Evolutionary conservation across 2,329 filamentous ascomycete genomes (phyloP).

Genomic region (Diplodia scrobiculata): DNA sequence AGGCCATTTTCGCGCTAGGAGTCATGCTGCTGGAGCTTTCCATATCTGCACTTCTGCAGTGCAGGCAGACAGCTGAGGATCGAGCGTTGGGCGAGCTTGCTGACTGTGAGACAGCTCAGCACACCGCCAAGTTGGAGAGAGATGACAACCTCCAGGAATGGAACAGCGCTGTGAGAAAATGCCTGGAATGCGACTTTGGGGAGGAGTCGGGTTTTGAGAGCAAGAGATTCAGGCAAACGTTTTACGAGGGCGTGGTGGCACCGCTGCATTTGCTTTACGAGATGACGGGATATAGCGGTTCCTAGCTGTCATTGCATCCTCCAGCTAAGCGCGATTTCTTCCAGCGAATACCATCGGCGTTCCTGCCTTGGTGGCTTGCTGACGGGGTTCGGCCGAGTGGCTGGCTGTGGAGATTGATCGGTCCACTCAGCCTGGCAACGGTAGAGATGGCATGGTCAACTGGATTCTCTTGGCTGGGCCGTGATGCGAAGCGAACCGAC

Average conservation of each 20-base stretch:
- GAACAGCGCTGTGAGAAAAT: neutral
- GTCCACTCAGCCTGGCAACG: too few relatives aligned
- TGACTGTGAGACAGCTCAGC: neutral
- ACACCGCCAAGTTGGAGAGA: neutral
- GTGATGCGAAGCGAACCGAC: neutral
- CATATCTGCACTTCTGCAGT: constrained; percentile 4
- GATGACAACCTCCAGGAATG: constrained; percentile 3
- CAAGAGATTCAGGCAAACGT: neutral
- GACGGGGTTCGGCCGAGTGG: constrained; percentile 5
- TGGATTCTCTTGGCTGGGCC: neutral
- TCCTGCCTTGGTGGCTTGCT: constrained; percentile 12
- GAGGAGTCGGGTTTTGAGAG: constrained; percentile 7
- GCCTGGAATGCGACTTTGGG: constrained; percentile 3
- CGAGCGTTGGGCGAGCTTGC: neutral
- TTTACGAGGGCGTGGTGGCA: constrained; percentile 3
- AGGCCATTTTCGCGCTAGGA: constrained; percentile 8
- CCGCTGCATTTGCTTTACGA: constrained; percentile 13
- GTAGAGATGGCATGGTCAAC: neutral
- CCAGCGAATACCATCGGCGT: neutral
- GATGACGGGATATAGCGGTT: constrained; percentile 4
- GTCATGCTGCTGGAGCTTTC: constrained; percentile 2
- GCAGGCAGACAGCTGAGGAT: neutral
- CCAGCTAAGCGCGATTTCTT: neutral
- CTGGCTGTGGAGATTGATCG: neutral
- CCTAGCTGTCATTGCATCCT: neutral